Evolutionary conservation across 2,329 filamentous ascomycete species (phyloP).

Genomic region (Curvularia verruculosa): DNA sequence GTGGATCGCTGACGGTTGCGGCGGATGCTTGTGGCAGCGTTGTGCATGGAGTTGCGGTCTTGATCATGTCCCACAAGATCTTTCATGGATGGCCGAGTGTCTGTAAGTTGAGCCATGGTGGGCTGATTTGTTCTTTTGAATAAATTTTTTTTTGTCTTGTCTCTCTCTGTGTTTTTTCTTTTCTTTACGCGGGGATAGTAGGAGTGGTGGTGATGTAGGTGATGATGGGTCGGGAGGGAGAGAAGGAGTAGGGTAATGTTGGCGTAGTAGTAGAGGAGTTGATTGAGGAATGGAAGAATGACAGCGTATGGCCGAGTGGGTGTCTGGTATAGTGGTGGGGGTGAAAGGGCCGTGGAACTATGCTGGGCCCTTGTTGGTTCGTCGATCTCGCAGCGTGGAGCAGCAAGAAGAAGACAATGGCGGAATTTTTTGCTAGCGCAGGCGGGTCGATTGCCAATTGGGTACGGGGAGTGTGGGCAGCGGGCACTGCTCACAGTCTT

Average conservation of each 20-base stretch:
- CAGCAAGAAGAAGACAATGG: slow-evolving; percentile 42
- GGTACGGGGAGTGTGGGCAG: slow-evolving; percentile 41
- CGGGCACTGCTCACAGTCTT: slow-evolving; percentile 44
- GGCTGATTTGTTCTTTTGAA: slow-evolving; percentile 9
- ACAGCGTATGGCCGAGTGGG: slow-evolving; percentile 35
- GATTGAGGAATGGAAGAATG: slow-evolving; percentile 13
- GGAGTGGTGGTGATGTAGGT: slow-evolving; percentile 7
- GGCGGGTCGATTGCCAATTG: slow-evolving; percentile 43
- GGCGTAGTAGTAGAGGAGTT: slow-evolving; percentile 8
- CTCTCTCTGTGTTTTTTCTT: slow-evolving; percentile 1
- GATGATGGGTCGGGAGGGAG: slow-evolving; percentile 4
- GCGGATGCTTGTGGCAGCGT: slow-evolving; percentile 27
- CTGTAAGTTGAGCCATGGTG: slow-evolving; percentile 38
- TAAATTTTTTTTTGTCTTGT: background rate
- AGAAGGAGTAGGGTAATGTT: slow-evolving; percentile 1
- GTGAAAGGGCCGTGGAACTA: slow-evolving; percentile 44
- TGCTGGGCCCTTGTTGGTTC: slow-evolving; percentile 40
- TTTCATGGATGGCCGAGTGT: slow-evolving; percentile 30
- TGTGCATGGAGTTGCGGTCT: slow-evolving; percentile 37
- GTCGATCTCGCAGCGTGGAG: slow-evolving; percentile 45
- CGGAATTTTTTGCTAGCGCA: slow-evolving; percentile 34
- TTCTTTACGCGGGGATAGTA: background rate
- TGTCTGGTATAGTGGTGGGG: slow-evolving; percentile 43
- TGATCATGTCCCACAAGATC: slow-evolving; percentile 43
- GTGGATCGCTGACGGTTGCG: slow-evolving; percentile 31